A percentile compares a stretch with the other conserved stretches of the same genome.
Conservation (phyloP, 768 basidiomycete species). For the Fomitopsis pulvina region DNA sequence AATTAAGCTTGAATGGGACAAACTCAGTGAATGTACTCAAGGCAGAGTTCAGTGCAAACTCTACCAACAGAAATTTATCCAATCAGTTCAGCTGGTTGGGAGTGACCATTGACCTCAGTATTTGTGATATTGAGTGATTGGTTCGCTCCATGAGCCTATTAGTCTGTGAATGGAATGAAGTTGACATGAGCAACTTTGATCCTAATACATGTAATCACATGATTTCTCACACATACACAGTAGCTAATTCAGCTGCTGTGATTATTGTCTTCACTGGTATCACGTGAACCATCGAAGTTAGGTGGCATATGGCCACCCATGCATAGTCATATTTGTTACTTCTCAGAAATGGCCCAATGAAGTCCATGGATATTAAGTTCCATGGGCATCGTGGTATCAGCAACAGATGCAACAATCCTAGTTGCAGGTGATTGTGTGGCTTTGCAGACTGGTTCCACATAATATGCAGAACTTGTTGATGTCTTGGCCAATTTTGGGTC, state of each 20-base stretch:
- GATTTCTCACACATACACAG: constrained; percentile 12
- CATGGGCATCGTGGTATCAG: no score
- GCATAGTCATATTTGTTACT: no score
- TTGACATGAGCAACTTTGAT: constrained; percentile 20
- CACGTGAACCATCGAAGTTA: constrained; percentile 17
- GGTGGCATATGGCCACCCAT: constrained; percentile 17
- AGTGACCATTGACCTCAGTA: no score
- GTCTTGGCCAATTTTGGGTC: no score
- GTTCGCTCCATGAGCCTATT: constrained; percentile 19
- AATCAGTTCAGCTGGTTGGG: no score
- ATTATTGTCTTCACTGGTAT: constrained; percentile 8
- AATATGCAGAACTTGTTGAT: no score
- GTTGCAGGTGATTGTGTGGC: no score
- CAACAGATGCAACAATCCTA: no score
- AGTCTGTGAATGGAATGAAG: constrained; percentile 27
- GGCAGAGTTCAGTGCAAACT: constrained; percentile 34
- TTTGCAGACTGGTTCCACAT: no score
- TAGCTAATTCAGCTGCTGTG: constrained; percentile 15
- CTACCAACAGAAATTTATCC: constrained; percentile 18
- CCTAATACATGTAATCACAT: constrained; percentile 20
- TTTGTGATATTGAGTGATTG: constrained; percentile 5
- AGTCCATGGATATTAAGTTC: no score
- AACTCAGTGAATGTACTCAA: constrained; percentile 27
- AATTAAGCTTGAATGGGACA: constrained; percentile 26
- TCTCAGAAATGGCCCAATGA: no score